Base-by-base conservation (phyloP, 176 grass and related monocot genomes). In the Saccharum officinarum region DNA sequence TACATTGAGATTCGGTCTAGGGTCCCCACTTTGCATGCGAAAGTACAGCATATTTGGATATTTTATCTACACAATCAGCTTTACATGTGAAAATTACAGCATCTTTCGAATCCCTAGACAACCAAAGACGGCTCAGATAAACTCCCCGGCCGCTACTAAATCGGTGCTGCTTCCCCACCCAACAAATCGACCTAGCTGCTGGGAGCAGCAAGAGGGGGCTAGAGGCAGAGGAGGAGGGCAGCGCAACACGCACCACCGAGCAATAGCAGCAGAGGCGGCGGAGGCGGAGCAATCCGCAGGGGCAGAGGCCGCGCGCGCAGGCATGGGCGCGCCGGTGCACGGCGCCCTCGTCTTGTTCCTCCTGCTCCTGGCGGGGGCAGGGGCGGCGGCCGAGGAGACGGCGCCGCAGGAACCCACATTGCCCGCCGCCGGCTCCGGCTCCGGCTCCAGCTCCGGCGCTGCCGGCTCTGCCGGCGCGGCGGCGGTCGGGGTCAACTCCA, bases 401-500 rank as follows among this genome's bases (percentile, higher is more conserved):
- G 25, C 85, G 74, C 84, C 37, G 42, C 76, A 77, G 64, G 49
- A 71, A 80, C 69, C 87, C 78, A 80, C 90, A 90, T 94, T 88
- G 82, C 47, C 90, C 9, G 63, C 69, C 4, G 18, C 80, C 63
- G n/a, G 23, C 10, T 50, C 45, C 18, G 61, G 0, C 5, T 31
- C 14, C 8, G 31, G n/a, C n/a, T n/a, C n/a, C n/a, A n/a, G 20
- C n/a, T 16, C 47, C 5, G 4, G 47, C 31, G 15, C 36, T 10
- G 44, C 13, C 8, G 38, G 17, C 22, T 41, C 34, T 36, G 34
- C 52, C 0, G 38, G 23, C 10, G 82, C 30, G 3, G 17, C 3
- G 9, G 30, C 15, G 30, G 52, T 30, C 0, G 93, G 89, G 22
- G 87, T 98, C 10, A 92, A 85, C 93, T 95, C 96, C 14, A 97